Conservation (phyloP, 140 eudicot species). For the Anethum foeniculum region DNA sequence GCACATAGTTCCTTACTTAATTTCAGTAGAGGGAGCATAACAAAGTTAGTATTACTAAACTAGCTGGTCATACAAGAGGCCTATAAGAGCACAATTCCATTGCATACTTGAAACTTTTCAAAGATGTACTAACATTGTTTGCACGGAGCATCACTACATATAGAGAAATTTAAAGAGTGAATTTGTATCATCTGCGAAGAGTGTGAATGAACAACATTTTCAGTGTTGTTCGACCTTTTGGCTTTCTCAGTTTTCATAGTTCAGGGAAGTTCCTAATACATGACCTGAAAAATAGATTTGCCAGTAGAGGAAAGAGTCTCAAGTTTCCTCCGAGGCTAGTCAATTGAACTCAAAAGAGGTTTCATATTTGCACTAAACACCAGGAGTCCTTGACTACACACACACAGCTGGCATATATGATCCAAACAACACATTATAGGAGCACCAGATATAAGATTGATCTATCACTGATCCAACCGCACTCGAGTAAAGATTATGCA, state of each 20-base stretch:
- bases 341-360: too few species aligned
- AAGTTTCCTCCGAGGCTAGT: too few species aligned
- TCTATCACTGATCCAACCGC: neutral
- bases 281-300: too few species aligned
- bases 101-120: neutral
- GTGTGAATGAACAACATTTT: neutral
- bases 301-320: too few species aligned
- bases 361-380: too few species aligned
- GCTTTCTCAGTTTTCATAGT: too few species aligned
- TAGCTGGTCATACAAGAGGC: neutral
- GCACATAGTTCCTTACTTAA: constrained; percentile 62
- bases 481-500: neutral
- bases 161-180: neutral
- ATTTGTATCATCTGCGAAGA: neutral
- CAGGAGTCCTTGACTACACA: neutral
- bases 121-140: neutral
- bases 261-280: too few species aligned
- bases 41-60: neutral
- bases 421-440: neutral
- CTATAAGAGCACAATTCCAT: neutral
- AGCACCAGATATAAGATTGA: neutral
- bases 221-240: too few species aligned
- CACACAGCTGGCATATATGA: neutral
- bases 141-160: neutral
- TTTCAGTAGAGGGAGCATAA: constrained; percentile 10